These are phyloP conservation scores for Podaxis sp. DNA, from an alignment of 768 basidiomycete species.

Conservation along the genomic window DNA sequence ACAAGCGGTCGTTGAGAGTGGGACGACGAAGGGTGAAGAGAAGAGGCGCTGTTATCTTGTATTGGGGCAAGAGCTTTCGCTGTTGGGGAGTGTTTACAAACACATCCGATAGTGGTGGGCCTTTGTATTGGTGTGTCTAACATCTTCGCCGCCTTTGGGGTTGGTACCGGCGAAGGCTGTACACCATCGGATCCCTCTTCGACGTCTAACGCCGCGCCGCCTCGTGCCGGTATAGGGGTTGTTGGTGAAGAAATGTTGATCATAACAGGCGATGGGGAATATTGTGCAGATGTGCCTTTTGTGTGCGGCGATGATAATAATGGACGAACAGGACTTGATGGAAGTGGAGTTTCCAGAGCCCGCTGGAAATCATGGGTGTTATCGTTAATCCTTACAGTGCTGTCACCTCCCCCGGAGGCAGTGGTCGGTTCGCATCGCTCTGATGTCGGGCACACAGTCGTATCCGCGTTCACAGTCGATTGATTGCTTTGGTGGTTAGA, in stretches of 20 bases:
- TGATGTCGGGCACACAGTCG: neutral
- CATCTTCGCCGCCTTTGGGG: neutral
- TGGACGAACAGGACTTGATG: slow-evolving; percentile 9
- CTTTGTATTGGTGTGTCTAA: slow-evolving; percentile 1
- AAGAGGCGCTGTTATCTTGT: neutral
- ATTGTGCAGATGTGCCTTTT: neutral
- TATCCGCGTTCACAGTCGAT: neutral
- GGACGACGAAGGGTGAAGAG: slow-evolving; percentile 6
- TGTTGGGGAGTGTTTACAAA: slow-evolving; percentile 2
- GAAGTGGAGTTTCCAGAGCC: slow-evolving; percentile 13
- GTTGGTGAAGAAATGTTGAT: slow-evolving; percentile 15
- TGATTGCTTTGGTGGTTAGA: neutral
- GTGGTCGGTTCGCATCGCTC: neutral
- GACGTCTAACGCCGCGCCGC: neutral
- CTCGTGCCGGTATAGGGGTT: slow-evolving; percentile 9
- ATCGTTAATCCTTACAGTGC: neutral
- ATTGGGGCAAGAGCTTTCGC: neutral
- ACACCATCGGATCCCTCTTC: neutral
- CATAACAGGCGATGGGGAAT: slow-evolving; percentile 2
- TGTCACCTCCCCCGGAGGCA: neutral
- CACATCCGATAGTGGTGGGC: neutral
- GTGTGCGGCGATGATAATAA: neutral
- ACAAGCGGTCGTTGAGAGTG: slow-evolving; percentile 11
- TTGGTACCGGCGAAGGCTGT: slow-evolving; percentile 10
- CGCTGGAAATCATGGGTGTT: slow-evolving; percentile 1